Evolutionary conservation across 2,329 filamentous ascomycete genomes (phyloP).

Genomic region (Calonectria multiphialidica): DNA sequence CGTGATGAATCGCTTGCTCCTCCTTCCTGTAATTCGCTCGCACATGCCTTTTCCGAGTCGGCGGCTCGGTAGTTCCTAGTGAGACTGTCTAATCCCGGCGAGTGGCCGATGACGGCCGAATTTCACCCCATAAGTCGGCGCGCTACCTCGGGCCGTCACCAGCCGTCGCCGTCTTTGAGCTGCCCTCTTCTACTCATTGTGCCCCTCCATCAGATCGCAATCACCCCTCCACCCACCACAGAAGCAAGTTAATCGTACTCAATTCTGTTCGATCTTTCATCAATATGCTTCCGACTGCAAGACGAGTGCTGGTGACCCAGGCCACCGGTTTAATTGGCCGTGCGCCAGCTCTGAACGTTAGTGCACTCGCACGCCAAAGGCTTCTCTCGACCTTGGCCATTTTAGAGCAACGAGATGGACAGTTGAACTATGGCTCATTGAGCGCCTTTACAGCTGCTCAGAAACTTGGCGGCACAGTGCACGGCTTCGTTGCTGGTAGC

Average conservation of each 20-base stretch:
- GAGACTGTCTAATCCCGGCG: constrained; percentile 40
- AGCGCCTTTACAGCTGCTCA: constrained; percentile 88
- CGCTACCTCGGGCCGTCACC: constrained; percentile 54
- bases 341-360: constrained; percentile 39
- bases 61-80: constrained; percentile 38
- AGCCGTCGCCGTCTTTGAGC: constrained; percentile 46
- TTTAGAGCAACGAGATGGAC: constrained; percentile 91
- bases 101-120: constrained; percentile 44
- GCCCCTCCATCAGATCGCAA: constrained; percentile 19
- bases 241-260: constrained; percentile 30
- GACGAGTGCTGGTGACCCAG: constrained; percentile 44
- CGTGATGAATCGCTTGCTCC: not conserved
- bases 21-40: constrained; percentile 8
- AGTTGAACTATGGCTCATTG: constrained; percentile 85
- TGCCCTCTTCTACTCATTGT: constrained; percentile 13
- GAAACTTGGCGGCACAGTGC: constrained; percentile 87
- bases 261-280: constrained; percentile 22
- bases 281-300: constrained; percentile 49
- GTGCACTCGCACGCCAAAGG: constrained; percentile 52
- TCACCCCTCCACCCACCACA: constrained; percentile 20
- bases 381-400: constrained; percentile 90
- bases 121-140: constrained; percentile 30
- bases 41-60: constrained; percentile 26
- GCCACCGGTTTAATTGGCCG: constrained; percentile 43
- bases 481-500: constrained; percentile 87